Conservation (phyloP, 768 basidiomycete genomes). For the Nevesoporus exiguus region DNA sequence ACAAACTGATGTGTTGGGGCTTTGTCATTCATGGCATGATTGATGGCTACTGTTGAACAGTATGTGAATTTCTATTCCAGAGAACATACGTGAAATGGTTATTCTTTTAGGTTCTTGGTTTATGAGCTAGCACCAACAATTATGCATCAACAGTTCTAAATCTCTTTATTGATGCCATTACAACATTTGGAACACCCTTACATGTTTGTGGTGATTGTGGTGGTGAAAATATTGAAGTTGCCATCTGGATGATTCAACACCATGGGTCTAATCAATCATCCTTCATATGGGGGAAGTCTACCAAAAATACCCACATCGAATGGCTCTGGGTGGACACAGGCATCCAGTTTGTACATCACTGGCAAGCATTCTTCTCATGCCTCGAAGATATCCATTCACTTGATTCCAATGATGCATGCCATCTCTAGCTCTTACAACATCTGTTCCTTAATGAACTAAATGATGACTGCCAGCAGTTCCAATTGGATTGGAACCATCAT, state of each 20-base stretch:
- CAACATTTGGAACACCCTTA: conserved; percentile 20
- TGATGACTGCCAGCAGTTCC: conserved; percentile 28
- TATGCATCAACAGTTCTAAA: conserved; percentile 20
- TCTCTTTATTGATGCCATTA: conserved; percentile 18
- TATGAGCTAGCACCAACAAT: conserved; percentile 28
- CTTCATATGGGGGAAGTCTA: conserved; percentile 36
- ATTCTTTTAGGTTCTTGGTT: conserved; percentile 14
- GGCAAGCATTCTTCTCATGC: conserved; percentile 40
- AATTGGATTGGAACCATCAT: conserved; percentile 38
- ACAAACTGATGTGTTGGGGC: conserved; percentile 24
- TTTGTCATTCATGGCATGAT: conserved; percentile 28
- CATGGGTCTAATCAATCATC: conserved; percentile 21
- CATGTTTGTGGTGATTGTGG: conserved; percentile 27
- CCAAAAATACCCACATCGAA: conserved; percentile 43
- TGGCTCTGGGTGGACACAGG: conserved; percentile 43
- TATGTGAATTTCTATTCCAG: conserved; percentile 8
- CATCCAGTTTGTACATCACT: conserved; percentile 35
- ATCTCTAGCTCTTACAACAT: conserved; percentile 43
- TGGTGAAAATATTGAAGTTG: conserved; percentile 29
- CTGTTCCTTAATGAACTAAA: conserved; percentile 40
- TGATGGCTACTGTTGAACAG: conserved; percentile 29
- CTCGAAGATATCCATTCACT: conserved; percentile 37
- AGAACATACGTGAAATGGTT: too few species aligned
- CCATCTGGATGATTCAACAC: conserved; percentile 26
- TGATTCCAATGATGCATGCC: conserved; percentile 26